Evolutionary conservation across 2,329 filamentous ascomycete species (phyloP), one percentile per base, ranked within the genome.

Genomic region (Chrysoporthe puriensis): DNA sequence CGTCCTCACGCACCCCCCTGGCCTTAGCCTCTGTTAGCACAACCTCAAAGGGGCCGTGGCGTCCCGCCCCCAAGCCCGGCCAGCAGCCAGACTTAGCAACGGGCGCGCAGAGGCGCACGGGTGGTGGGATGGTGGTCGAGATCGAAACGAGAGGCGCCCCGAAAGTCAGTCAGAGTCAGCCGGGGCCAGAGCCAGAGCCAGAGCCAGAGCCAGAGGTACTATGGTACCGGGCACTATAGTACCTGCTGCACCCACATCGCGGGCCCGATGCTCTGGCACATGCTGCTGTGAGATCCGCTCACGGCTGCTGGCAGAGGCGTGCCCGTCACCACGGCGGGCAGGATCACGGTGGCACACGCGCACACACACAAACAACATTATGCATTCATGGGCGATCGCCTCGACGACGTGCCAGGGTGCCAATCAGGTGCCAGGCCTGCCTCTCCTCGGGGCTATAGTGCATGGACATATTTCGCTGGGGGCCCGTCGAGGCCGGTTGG

Each of bases 1-100:
- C 54, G 63, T 58, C 54, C 18, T 59, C 16, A 46, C 50, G 63
- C 52, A 46, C 63, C 63, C 63, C 26, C 63, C 59, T 5, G 54
- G 44, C 42, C 32, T 48, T 59, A 64, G 63, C 54, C 48, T 58
- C n/a, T 40, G 62, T 57, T 58, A 57, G 52, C 13, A 42, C 44
- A 5, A 54, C 50, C 36, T 26, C 26, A 26, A 26, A 26, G 26
- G 26, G 26, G 26, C 26, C 26, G 26, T 26, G 26, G 26, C 26
- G 26, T 26, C 1, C 26, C 26, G 26, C 26, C 36, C 36, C 36
- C 36, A 40, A 9, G 36, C 36, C 36, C 36, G 36, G 36, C 36
- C 36, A 40, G 36, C 1, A 40, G 9, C 36, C 36, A 54, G 4
- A 16, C 7, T 16, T 57, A 57, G 54, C 54, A 40, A 26, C 11